A percentile compares a stretch with the other conserved stretches of the same genome.
Conservation (phyloP, 495 filamentous ascomycete species). For the Podospora pseudopauciseta region DNA sequence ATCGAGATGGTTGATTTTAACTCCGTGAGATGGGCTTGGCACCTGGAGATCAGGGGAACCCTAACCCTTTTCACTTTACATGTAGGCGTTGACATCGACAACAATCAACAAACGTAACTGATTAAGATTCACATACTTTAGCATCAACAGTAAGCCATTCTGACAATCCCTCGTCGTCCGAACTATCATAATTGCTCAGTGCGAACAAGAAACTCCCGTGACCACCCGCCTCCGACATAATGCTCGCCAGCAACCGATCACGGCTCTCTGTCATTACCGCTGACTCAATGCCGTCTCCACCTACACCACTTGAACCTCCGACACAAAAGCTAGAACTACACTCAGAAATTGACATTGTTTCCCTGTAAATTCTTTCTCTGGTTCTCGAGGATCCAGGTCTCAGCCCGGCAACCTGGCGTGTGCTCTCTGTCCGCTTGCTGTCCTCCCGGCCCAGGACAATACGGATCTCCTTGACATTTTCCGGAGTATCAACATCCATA, state of each 20-base stretch:
- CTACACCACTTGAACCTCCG: background rate
- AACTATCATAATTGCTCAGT: background rate
- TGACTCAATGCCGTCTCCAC: background rate
- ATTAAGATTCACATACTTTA: background rate
- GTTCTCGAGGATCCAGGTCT: background rate
- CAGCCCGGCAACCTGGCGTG: background rate
- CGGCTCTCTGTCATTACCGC: background rate
- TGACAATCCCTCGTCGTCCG: background rate
- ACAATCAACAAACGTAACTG: background rate
- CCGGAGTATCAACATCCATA: background rate
- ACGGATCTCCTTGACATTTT: background rate
- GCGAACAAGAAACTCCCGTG: slow-evolving; percentile 1
- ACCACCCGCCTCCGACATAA: slow-evolving; percentile 3
- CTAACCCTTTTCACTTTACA: background rate
- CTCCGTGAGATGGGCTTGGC: background rate
- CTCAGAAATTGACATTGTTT: background rate
- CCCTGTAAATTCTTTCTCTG: background rate
- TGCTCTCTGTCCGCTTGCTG: background rate
- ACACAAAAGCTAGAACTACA: background rate
- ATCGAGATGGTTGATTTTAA: too few relatives aligned
- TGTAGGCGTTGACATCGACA: background rate
- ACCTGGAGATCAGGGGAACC: background rate
- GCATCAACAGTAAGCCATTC: background rate
- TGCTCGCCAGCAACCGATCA: background rate
- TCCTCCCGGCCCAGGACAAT: background rate